Base-by-base conservation (phyloP, 2,329 filamentous ascomycete species). In the Fusarium redolens region DNA sequence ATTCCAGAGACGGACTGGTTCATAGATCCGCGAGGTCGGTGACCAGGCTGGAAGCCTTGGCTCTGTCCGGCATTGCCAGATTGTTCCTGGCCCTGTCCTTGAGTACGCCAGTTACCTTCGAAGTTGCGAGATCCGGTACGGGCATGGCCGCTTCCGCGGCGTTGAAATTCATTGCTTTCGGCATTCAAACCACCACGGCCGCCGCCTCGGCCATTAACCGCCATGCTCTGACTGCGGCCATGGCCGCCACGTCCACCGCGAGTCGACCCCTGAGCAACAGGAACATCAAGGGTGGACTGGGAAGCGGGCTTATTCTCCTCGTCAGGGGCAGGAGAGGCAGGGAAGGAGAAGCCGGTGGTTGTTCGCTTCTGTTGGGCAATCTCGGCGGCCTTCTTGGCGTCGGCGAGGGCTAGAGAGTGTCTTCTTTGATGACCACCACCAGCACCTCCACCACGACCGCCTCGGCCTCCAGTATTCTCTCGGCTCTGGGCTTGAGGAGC, bases 371-470 rank as follows among this genome's bases (percentile, higher is more conserved):
- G 96, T 84, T 99, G 96, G 54, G 96, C 96, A 72, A 97, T 85
- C 82, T 99, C 96, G 64, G 96, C 96, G 52, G 96, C 96, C 86
- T 98, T 98, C 85, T 97, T 98, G 55, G 96, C 96, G 83, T 99
- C 96, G 41, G 95, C 94, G 73, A 99, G 86, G 72, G 95, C 96
- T 73, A 99, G 87, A 25, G 96, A 99, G 84, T 99, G 96, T 83
- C 96, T 92, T 80, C 96, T 91, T 82, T 97, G 93, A 81, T 99
- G 96, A 69, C 96, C 96, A 78, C 91, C 89, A 65, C 88, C 91
- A 70, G 91, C 86, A 68, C 90, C 87, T 20, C 79, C 80, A 47
- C 93, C 92, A 78, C 95, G 92, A 70, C 92, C 92, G 78, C 94
- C 92, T 75, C 93, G 90, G 55, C 78, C 90, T 85, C 81, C 77